Percentiles rank a stretch among this genome's conserved stretches.
These are phyloP conservation scores for Colletotrichum cordylinicola DNA, from an alignment of 2,329 filamentous ascomycete species.

Conservation along the genomic window DNA sequence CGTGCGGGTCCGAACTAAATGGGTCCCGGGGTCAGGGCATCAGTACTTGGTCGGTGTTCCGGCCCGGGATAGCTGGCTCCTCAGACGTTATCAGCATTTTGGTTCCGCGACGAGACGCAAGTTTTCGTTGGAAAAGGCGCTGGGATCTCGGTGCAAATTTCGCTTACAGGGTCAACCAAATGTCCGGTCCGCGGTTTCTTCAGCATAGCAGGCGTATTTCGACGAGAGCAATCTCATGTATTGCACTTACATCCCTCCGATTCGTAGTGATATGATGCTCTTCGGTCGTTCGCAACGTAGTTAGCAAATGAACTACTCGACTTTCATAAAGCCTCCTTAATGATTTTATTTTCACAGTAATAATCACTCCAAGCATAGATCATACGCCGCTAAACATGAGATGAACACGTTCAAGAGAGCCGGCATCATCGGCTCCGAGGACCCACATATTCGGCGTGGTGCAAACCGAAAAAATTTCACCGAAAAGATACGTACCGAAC, in stretches of 20 bases:
- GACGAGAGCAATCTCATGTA: not conserved
- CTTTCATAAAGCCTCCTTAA: not conserved
- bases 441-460: not conserved
- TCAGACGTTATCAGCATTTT: not conserved
- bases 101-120: not conserved
- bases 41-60: not conserved
- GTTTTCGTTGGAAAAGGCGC: not conserved
- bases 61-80: not conserved
- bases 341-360: not conserved
- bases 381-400: not conserved
- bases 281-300: not conserved
- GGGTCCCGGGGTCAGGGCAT: slow-evolving; percentile 6
- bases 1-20: not conserved
- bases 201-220: not conserved
- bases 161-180: not conserved
- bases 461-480: not conserved
- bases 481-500: not conserved
- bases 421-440: not conserved
- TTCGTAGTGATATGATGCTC: not conserved
- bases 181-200: not conserved
- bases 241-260: not conserved
- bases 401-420: not conserved
- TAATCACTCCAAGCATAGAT: not conserved
- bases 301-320: not conserved
- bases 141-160: not conserved